Evolutionary conservation across 140 eudicot species (phyloP).

Genomic region (Stevia rebaudiana): DNA sequence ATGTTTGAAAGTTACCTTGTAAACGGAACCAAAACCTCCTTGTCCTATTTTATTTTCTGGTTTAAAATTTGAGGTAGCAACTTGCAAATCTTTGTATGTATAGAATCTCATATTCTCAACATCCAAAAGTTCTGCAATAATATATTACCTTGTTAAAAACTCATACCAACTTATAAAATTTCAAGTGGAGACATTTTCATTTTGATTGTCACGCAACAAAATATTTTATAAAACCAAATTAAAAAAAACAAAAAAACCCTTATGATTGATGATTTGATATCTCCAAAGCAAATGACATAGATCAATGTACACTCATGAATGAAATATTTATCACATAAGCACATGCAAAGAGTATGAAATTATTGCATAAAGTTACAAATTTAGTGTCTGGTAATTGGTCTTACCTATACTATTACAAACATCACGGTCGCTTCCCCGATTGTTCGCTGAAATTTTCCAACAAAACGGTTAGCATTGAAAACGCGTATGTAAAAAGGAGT

Average conservation of each 20-base stretch:
- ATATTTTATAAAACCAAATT: background rate
- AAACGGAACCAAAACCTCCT: slow-evolving; percentile 91
- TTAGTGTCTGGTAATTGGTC: slow-evolving; percentile 9
- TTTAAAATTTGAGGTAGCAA: slow-evolving; percentile 56
- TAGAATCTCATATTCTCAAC: slow-evolving; percentile 48
- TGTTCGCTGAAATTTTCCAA: slow-evolving; percentile 19
- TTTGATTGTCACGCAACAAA: background rate
- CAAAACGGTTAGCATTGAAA: slow-evolving; percentile 7
- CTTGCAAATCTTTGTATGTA: slow-evolving; percentile 53
- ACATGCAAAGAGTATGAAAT: background rate
- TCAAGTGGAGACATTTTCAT: background rate
- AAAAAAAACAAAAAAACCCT: background rate
- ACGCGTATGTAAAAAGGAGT: background rate
- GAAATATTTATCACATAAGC: background rate
- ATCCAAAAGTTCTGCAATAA: slow-evolving; percentile 54
- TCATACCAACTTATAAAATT: background rate
- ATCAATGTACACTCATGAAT: background rate
- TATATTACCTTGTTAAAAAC: slow-evolving; percentile 11
- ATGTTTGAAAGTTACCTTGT: slow-evolving; percentile 45
- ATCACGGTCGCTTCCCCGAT: slow-evolving; percentile 18
- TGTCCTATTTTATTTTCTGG: slow-evolving; percentile 62
- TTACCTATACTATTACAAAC: slow-evolving; percentile 26
- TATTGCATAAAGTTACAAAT: background rate
- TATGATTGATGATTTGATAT: background rate
- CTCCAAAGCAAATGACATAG: background rate